These are phyloP conservation scores for Athelia psychrophila DNA, from an alignment of 1,284 basidiomycete species.

Conservation along the genomic window DNA sequence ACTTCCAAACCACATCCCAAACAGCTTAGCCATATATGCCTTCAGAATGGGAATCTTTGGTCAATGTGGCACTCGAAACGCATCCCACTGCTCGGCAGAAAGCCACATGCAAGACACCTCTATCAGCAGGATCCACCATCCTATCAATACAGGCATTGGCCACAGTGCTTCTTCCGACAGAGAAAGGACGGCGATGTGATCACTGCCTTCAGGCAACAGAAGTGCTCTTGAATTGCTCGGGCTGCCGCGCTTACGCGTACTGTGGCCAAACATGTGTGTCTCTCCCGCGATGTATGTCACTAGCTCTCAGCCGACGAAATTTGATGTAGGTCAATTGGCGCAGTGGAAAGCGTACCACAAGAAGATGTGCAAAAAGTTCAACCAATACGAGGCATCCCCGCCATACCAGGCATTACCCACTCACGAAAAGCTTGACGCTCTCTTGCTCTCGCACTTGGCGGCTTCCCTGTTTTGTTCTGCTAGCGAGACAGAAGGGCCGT, in stretches of 20 bases:
- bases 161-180: constrained; percentile 45
- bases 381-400: constrained; percentile 40
- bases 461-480: constrained; percentile 32
- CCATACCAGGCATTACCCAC: constrained; percentile 44
- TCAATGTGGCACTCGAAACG: constrained; percentile 26
- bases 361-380: constrained; percentile 57
- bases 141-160: constrained; percentile 42
- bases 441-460: constrained; percentile 61
- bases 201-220: constrained; percentile 41
- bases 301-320: constrained; percentile 8
- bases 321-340: constrained; percentile 51
- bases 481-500: background rate
- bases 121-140: constrained; percentile 45
- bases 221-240: constrained; percentile 48
- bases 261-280: constrained; percentile 59
- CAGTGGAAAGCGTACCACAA: constrained; percentile 67
- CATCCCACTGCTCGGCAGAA: constrained; percentile 49
- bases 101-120: constrained; percentile 35
- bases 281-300: constrained; percentile 5
- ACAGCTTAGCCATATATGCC: too few relatives aligned
- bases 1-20: too few relatives aligned
- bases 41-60: too few relatives aligned
- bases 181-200: constrained; percentile 67
- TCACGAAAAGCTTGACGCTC: constrained; percentile 56
- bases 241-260: constrained; percentile 70